These are phyloP conservation scores for Monilinia laxa DNA, from an alignment of 2,329 filamentous ascomycete species.

Conservation along the genomic window DNA sequence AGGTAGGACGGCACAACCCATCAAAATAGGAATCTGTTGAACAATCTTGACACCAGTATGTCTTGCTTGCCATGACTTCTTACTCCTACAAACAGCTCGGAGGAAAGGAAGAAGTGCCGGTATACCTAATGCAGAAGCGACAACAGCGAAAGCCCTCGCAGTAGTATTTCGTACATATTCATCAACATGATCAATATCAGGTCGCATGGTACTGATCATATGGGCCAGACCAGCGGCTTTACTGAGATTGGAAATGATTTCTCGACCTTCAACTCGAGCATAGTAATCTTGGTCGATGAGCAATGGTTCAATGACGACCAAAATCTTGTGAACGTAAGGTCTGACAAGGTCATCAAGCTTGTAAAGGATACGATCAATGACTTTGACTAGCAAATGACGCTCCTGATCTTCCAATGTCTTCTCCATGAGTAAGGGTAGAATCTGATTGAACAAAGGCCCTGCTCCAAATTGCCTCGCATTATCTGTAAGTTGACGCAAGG, in stretches of 20 bases:
- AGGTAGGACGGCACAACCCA: slow-evolving; percentile 95
- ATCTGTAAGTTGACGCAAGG: slow-evolving; percentile 92
- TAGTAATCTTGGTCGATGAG: slow-evolving; percentile 99
- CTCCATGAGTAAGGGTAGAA: slow-evolving; percentile 95
- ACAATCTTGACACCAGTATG: slow-evolving; percentile 99
- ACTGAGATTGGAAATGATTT: slow-evolving; percentile 96
- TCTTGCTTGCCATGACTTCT: slow-evolving; percentile 97
- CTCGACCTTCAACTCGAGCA: slow-evolving; percentile 93
- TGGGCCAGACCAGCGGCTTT: slow-evolving; percentile 96
- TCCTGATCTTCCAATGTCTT: slow-evolving; percentile 97
- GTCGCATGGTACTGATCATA: slow-evolving; percentile 99
- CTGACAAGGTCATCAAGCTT: slow-evolving; percentile 96
- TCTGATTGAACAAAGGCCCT: slow-evolving; percentile 93
- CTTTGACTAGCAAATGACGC: slow-evolving; percentile 96
- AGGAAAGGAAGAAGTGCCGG: slow-evolving; percentile 93
- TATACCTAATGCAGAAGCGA: slow-evolving; percentile 93
- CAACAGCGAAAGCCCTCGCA: slow-evolving; percentile 92
- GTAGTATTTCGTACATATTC: slow-evolving; percentile 99
- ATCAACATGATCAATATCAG: slow-evolving; percentile 96
- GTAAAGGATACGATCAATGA: slow-evolving; percentile 97
- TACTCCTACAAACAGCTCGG: slow-evolving; percentile 91
- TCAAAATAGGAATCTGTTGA: slow-evolving; percentile 96
- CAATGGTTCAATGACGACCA: slow-evolving; percentile 98
- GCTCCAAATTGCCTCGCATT: slow-evolving; percentile 96
- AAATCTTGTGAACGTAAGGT: slow-evolving; percentile 95